These are phyloP conservation scores for Leersia perrieri DNA, from an alignment of 176 grass and related monocot genomes.

Conservation along the genomic window DNA sequence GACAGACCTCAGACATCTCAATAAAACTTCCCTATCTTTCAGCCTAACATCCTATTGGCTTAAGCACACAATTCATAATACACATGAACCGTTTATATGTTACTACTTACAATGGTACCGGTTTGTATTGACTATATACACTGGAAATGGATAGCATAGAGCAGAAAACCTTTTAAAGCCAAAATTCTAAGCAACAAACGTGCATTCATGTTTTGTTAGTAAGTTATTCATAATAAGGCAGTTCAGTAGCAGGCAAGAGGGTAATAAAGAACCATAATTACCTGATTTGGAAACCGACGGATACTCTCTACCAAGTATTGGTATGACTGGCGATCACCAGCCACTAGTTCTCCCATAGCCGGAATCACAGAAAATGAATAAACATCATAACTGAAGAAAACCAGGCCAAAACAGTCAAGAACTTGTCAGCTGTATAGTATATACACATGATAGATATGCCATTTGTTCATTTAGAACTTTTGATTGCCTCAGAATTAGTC, in stretches of 20 bases:
- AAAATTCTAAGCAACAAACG: neutral
- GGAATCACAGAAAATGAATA: conserved; percentile 98
- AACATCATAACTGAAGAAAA: conserved; percentile 64
- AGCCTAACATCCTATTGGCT: neutral
- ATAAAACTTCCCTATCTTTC: neutral
- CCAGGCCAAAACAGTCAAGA: neutral
- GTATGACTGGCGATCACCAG: conserved; percentile 77
- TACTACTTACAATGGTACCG: neutral
- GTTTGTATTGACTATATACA: neutral
- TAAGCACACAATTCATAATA: neutral
- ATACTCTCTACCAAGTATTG: conserved; percentile 96
- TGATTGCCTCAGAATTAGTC: neutral
- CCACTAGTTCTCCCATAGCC: conserved; percentile 76
- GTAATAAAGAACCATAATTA: conserved; percentile 8
- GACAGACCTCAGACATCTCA: neutral
- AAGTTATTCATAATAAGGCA: neutral
- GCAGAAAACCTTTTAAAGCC: neutral
- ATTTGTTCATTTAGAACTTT: neutral
- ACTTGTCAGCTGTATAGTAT: neutral
- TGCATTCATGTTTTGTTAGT: neutral
- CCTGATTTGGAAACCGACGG: conserved; percentile 80
- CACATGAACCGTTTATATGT: neutral
- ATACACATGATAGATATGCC: neutral
- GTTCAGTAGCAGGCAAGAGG: neutral
- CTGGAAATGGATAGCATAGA: neutral